A percentile compares a stretch with the other conserved stretches of the same genome.
phyloP scores from a whole-genome alignment of 2,329 filamentous ascomycete species.

The Penicillium olsonii region DNA sequence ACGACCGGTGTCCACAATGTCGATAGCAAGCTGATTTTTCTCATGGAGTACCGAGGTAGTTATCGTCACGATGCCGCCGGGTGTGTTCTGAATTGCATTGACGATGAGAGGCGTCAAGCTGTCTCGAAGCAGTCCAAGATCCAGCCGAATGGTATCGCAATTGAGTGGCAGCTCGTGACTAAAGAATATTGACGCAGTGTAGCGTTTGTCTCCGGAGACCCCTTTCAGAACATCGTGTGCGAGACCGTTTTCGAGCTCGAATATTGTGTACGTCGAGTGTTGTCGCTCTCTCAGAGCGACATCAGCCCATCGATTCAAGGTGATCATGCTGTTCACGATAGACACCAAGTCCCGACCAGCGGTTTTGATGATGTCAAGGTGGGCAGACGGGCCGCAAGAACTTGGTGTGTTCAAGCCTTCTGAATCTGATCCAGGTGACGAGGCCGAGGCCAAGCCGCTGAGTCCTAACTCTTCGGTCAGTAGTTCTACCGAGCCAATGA shows the following conservation, averaged over 20 bases:
- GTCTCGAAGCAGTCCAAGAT: slow-evolving; percentile 10
- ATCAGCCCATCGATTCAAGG: slow-evolving; percentile 15
- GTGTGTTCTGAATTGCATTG: slow-evolving; percentile 9
- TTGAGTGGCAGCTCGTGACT: not conserved
- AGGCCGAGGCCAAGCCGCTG: not conserved
- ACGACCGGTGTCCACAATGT: slow-evolving; percentile 11
- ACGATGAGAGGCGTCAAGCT: slow-evolving; percentile 8
- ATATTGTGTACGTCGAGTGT: slow-evolving; percentile 2
- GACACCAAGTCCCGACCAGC: slow-evolving; percentile 12
- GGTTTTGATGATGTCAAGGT: slow-evolving; percentile 15
- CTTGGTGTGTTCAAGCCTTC: not conserved
- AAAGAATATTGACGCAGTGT: slow-evolving; percentile 5
- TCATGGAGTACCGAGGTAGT: not conserved
- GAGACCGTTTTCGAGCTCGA: slow-evolving; percentile 11
- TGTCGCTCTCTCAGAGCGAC: slow-evolving; percentile 15
- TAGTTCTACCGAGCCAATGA: slow-evolving; percentile 12
- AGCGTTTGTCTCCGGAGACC: slow-evolving; percentile 6
- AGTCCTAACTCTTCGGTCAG: not conserved
- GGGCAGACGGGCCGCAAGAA: not conserved
- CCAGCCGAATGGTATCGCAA: slow-evolving; percentile 1
- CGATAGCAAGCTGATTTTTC: not conserved
- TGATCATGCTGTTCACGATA: slow-evolving; percentile 15
- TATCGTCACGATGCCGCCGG: slow-evolving; percentile 6
- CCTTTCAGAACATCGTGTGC: not conserved
- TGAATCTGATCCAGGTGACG: not conserved